Conservation (phyloP, 495 filamentous ascomycete genomes). For the Terfezia claveryi region DNA sequence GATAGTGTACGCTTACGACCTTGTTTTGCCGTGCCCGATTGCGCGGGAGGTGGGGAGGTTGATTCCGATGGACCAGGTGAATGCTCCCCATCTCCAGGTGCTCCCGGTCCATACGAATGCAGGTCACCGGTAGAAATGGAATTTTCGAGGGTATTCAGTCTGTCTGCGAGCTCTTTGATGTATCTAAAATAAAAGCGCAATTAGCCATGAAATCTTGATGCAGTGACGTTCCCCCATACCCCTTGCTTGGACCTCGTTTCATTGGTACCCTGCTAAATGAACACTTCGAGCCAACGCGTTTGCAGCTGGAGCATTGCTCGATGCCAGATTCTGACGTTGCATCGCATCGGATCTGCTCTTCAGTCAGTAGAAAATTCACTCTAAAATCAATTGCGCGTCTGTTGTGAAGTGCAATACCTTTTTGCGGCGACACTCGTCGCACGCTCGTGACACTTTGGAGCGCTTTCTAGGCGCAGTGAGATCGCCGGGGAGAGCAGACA, state of each 20-base stretch:
- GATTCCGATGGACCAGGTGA: slow-evolving; percentile 19
- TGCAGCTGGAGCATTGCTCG: slow-evolving; percentile 69
- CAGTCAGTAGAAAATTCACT: not conserved
- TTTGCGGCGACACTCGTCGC: slow-evolving; percentile 86
- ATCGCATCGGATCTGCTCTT: slow-evolving; percentile 61
- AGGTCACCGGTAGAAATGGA: slow-evolving; percentile 20
- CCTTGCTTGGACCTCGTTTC: slow-evolving; percentile 91
- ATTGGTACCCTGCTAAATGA: slow-evolving; percentile 82
- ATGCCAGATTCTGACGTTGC: slow-evolving; percentile 57
- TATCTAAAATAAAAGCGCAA: slow-evolving; percentile 34
- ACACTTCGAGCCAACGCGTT: slow-evolving; percentile 51
- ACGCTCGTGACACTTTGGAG: slow-evolving; percentile 80
- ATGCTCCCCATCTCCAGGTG: slow-evolving; percentile 15
- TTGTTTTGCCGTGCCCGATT: slow-evolving; percentile 5
- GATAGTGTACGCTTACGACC: slow-evolving; percentile 16
- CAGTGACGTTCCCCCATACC: slow-evolving; percentile 27
- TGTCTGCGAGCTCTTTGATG: slow-evolving; percentile 86
- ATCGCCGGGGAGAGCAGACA: slow-evolving; percentile 25
- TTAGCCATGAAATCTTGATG: not conserved
- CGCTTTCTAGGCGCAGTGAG: slow-evolving; percentile 54
- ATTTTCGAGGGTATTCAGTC: slow-evolving; percentile 58
- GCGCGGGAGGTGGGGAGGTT: slow-evolving; percentile 16
- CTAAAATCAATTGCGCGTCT: slow-evolving; percentile 1
- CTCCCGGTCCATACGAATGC: slow-evolving; percentile 15
- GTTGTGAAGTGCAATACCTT: slow-evolving; percentile 32